Evolutionary conservation across 2,329 filamentous ascomycete genomes (phyloP), one percentile per base, ranked within the genome.

Genomic region (Endocalyx cinctus): DNA sequence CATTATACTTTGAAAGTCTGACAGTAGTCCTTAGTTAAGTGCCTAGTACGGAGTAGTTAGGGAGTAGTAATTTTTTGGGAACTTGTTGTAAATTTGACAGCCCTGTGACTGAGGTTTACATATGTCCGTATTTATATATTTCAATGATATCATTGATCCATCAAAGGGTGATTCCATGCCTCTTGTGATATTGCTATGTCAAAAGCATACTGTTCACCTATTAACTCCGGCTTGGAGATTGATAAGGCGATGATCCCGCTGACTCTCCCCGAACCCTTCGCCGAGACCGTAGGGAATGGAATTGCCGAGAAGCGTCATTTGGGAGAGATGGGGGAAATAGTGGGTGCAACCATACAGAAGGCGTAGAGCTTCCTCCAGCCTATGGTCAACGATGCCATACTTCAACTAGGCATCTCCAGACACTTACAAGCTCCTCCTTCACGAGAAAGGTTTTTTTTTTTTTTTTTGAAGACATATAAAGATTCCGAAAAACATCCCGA

Each of bases 371-470:
- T 67, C 10, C 16, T 31, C 48, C 1, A 35, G 42, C 16, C 47
- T 62, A 14, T 66, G n/a, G 69, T 32, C 40, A 45, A 3, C 39
- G 63, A 14, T 27, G 38, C 17, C 66, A 67, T 35, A 56, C 58
- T 1, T 40, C 27, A 38, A 4, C 45, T 66, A 5, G 60, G 55
- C 14, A 45, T 61, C 32, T 35, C 39, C 19, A 30, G 36, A 64
- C 29, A 52, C 56, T 2, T 61, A 61, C 47, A 67, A 67, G 34
- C 37, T 69, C 31, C 41, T 66, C 4, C 43, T 69, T 1, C 69
- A 67, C 45, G 62, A 64, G 34, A 44, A 60, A 29, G 66, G 64
- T 0, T 63, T 62, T 2, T 60, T 66, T 38, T 67, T 67, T 48
- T 62, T 2, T 60, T 66, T 38, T 67, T 67, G 48, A 63, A 64